Base-by-base conservation (phyloP, 164 flowering plant species). In the Hamamelis virginiana region DNA sequence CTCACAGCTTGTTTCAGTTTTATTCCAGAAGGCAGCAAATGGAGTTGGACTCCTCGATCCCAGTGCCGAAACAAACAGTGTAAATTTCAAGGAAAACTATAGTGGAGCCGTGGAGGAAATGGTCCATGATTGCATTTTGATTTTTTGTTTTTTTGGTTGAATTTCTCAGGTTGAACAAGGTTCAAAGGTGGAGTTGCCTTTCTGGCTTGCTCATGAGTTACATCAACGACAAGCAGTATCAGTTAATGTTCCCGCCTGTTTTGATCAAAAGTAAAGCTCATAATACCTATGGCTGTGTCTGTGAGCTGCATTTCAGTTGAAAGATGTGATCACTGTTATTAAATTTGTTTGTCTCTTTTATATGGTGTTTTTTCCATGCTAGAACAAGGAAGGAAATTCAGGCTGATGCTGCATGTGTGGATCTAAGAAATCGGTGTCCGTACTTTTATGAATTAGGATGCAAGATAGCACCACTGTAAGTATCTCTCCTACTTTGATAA, bases 391-490 rank as follows among this genome's bases (percentile, higher is more conserved):
- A 89, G 80, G 98, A 92, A 86, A 80, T 92, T 65, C 95, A 86
- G 70, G 97, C 97, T 45, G 98, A 92, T 86, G 90, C 89, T 69
- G 92, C 87, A 46, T 85, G 81, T 76, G 98, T 95, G 70, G 88
- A 95, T 81, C 75, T 92, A 46, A 87, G 78, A 75, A 87, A 77
- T 64, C 86, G 91, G 27, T 87, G 91, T 69, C 84, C 79, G 27
- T 89, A 88, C 78, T 95, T 94, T 65, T 92, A 94, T 76, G 97
- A 94, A 76, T 82, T 94, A 70, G 98, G 98, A 65, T 88, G 90
- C 86, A 91, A 86, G 80, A 77, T 91, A 62, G 89, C 85, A 38
- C 90, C 92, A 33, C 18, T 89, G 98, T 94, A 70, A 87, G 97
- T 80, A 63, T 71, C 74, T 67, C 57, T 53, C 33, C 41, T 6